These are phyloP conservation scores for Dimocarpus longan DNA, from an alignment of 345 rosid species.

Conservation along the genomic window DNA sequence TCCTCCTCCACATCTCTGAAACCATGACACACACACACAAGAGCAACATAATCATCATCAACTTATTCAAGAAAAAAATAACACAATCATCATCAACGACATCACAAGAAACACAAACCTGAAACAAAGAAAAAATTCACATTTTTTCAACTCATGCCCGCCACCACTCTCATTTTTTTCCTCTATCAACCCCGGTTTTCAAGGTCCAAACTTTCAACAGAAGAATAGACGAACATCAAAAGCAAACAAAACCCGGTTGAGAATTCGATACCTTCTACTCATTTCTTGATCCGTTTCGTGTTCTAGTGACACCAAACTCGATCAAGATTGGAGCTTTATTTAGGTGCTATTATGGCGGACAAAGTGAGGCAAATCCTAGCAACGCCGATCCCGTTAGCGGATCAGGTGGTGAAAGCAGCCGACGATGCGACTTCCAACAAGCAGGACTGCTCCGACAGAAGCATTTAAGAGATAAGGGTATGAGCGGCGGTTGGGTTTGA, in stretches of 20 bases:
- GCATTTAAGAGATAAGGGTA: no score
- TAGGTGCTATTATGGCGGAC: constrained; percentile 50
- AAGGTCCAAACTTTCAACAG: background rate
- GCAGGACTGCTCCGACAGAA: constrained; percentile 70
- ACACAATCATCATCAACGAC: background rate
- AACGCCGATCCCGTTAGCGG: constrained; percentile 83
- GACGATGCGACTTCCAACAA: constrained; percentile 82
- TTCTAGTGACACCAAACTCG: background rate
- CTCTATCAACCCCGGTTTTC: constrained; percentile 19
- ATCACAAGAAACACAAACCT: no score
- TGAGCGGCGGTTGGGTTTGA: no score
- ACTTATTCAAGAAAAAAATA: no score
- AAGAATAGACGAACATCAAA: background rate
- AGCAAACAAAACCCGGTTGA: background rate
- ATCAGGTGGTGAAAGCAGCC: constrained; percentile 74
- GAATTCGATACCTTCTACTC: background rate
- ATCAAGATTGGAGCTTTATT: constrained; percentile 15
- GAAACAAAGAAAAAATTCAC: background rate
- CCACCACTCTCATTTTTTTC: background rate
- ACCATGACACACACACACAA: background rate
- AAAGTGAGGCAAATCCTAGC: constrained; percentile 73
- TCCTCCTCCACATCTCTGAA: background rate
- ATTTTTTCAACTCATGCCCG: constrained; percentile 8
- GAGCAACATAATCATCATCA: no score
- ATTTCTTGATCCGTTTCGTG: constrained; percentile 7